Evolutionary conservation across 805 yeast species (phyloP), one percentile per base, ranked within the genome.

Genomic region (Lachancea dasiensis): DNA sequence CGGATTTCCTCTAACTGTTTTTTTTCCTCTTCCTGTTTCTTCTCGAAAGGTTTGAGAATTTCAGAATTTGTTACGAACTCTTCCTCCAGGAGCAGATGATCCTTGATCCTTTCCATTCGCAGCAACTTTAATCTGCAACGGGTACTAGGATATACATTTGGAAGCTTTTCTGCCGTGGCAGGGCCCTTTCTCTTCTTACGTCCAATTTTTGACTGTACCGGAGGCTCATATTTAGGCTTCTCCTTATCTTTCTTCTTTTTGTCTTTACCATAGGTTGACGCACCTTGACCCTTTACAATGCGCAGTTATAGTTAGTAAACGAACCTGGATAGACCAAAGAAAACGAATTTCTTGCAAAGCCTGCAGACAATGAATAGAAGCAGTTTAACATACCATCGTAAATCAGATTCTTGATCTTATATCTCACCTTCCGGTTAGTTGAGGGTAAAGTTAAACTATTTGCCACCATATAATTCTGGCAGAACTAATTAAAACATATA

Each of bases 141-240:
- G 22, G 96, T 92, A 52, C 79, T 84, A 36, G 98, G 98, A 54
- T 79, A 75, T 26, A 92, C 94, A 33, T 74, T 72, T 4, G 98
- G 98, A 46, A 92, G 73, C 56, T 81, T 86, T 46, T 75, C 77
- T 21, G 59, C 86, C 18, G 94, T 83, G 39, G 86, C 85, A 37
- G 92, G 95, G 6, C 95, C 95, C 70, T 81, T 86, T 71, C 92
- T 79, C 69, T 85, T 84, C 74, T 86, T 89, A 63, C 86, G 83
- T 40, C 95, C 95, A 54, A 86, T 83, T 49, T 89, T 79, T 5
- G 95, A 81, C 64, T 90, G 94, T 44, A 90, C 97, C 11, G 98
- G 98, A 24, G 98, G 97, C 65, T 92, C 98, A 64, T 90, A 92
- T 70, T 89, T 90, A 56, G 97, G 97, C 65, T 90, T 89, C 54